A percentile compares a stretch with the other conserved stretches of the same genome.
Conservation (phyloP, 2,329 filamentous ascomycete genomes). For the Teratosphaeria pseudoeucalypti region DNA sequence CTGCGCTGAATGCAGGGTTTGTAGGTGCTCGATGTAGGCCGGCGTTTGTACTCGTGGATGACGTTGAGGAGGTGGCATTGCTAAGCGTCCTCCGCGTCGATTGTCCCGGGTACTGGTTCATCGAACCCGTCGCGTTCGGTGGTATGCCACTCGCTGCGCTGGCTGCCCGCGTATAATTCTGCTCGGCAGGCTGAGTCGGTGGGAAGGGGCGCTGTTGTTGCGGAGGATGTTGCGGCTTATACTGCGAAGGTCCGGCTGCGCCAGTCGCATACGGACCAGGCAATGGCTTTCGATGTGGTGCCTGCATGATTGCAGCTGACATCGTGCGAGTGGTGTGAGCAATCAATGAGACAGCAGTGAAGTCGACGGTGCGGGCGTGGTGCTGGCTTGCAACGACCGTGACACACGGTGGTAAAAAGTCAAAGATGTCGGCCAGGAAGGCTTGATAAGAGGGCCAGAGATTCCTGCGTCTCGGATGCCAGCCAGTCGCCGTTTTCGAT, state of each 20-base stretch:
- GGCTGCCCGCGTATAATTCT: not conserved
- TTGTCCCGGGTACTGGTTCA: constrained; percentile 3
- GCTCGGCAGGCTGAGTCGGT: not conserved
- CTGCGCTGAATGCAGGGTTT: constrained; percentile 20
- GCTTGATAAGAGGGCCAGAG: not conserved
- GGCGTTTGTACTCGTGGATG: constrained; percentile 43
- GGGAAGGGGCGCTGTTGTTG: constrained; percentile 1
- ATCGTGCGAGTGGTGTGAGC: not conserved
- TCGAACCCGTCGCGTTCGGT: constrained; percentile 1
- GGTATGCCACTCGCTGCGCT: constrained; percentile 1
- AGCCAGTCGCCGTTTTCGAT: not conserved
- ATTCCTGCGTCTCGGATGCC: not conserved
- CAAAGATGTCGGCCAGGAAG: not conserved
- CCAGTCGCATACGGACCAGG: constrained; percentile 1
- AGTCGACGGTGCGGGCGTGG: not conserved
- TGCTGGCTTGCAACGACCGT: not conserved
- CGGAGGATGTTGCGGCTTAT: not conserved
- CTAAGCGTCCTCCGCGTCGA: constrained; percentile 47
- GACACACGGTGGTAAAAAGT: not conserved
- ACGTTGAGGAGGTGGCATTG: constrained; percentile 62
- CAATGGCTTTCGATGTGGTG: constrained; percentile 9
- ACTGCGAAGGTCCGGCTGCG: not conserved
- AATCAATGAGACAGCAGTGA: not conserved
- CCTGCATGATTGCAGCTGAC: constrained; percentile 2
- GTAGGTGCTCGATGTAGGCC: constrained; percentile 39